Base-by-base conservation (phyloP, 345 rosid genomes). In the Orychophragmus violaceus region DNA sequence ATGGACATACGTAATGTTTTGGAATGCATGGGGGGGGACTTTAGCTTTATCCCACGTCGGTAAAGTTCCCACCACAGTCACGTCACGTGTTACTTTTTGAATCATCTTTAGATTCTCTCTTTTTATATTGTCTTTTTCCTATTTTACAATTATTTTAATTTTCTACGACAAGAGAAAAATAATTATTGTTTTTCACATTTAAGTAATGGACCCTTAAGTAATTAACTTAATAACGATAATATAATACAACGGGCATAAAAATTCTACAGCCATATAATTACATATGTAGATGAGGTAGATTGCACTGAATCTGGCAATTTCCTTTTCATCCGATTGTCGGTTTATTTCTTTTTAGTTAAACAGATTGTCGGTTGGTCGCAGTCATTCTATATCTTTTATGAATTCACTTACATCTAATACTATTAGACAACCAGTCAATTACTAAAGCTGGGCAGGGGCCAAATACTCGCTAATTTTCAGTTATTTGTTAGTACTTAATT, bases 41-140 rank as follows among this genome's bases (percentile, higher is more conserved):
- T 68, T 46, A 48, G 21, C 50, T 58, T 58, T 48, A 51, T 60
- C 27, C 52, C 53, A 50, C 29, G 25, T 69, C 74, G 66, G 59
- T 45, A 59, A n/a, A 12, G 12, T 6, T 59, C 39, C 51, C 46
- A 41, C 46, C 74, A 59, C 60, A n/a, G n/a, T 44, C 35, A 28
- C 22, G 14, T 49, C 58, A 46, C 58, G 58, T 59, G 50, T 59
- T 69, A 9, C 8, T 59, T 49, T 53, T 5, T 27, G 28, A 59
- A 60, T 51, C 35, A 60, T 44, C 68, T 62, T 44, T 62, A 62
- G 54, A 24, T 62, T 62, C 22, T 62, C 36, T 27, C 17, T 51
- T 50, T 35, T 50, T 69, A 42, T 22, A 6, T 32, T 24, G 16
- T 32, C 22, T 54, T 54, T 14, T 61, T n/a, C 29, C 29, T 49